Conservation (phyloP, 1,284 basidiomycete species). For the Malassezia caprae region DNA sequence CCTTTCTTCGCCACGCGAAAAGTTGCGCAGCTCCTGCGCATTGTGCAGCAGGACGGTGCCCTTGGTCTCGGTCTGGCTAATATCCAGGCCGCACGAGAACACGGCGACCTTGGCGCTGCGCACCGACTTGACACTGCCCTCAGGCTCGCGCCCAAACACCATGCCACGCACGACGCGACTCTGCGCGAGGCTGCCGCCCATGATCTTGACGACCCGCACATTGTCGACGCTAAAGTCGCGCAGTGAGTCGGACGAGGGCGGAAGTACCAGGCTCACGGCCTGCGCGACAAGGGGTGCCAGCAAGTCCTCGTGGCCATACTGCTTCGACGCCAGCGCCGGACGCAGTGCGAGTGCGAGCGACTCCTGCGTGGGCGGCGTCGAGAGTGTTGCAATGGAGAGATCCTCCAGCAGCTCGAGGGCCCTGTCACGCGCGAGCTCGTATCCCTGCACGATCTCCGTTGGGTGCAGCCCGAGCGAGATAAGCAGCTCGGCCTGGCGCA, state of each 20-base stretch:
- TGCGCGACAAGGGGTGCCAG: slow-evolving; percentile 80
- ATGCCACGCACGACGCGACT: slow-evolving; percentile 91
- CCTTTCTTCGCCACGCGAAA: slow-evolving; percentile 84
- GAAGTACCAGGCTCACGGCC: slow-evolving; percentile 56
- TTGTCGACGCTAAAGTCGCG: slow-evolving; percentile 64
- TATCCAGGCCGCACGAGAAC: slow-evolving; percentile 83
- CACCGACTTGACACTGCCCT: slow-evolving; percentile 69
- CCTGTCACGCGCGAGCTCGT: slow-evolving; percentile 81
- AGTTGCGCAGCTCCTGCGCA: slow-evolving; percentile 82
- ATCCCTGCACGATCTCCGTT: slow-evolving; percentile 76
- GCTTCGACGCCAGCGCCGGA: slow-evolving; percentile 89
- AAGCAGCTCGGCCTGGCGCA: slow-evolving; percentile 85
- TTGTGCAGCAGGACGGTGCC: slow-evolving; percentile 94
- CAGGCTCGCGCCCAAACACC: slow-evolving; percentile 93
- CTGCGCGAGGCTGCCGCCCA: slow-evolving; percentile 74
- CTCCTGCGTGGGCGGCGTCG: slow-evolving; percentile 66
- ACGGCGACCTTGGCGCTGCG: slow-evolving; percentile 56
- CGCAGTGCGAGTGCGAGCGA: slow-evolving; percentile 71
- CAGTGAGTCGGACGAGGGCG: slow-evolving; percentile 19
- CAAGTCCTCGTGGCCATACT: slow-evolving; percentile 82
- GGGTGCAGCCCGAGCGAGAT: slow-evolving; percentile 95
- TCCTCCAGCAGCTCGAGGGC: slow-evolving; percentile 74
- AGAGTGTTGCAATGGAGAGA: slow-evolving; percentile 53
- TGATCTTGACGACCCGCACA: slow-evolving; percentile 94
- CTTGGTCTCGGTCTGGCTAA: slow-evolving; percentile 96